Percentiles rank a stretch among this genome's conserved stretches.
Evolutionary conservation across 345 rosid species (phyloP).

Genomic region (Excoecaria agallocha): DNA sequence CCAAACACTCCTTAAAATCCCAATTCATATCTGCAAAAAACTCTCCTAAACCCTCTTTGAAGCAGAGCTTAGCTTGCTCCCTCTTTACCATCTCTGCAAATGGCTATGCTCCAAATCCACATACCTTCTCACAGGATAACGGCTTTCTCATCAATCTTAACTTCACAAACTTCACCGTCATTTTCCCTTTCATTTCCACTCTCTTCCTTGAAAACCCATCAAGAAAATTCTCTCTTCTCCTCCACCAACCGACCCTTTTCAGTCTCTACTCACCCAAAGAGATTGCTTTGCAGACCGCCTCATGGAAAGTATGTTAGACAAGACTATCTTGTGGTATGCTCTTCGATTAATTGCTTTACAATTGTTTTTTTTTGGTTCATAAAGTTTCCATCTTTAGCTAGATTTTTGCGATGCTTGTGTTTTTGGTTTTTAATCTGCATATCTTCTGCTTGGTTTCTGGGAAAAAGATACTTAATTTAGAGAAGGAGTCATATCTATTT

Average conservation of each 20-base stretch:
- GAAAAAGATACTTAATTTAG: neutral
- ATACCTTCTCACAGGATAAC: constrained; percentile 10
- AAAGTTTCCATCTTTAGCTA: neutral
- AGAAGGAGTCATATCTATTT: neutral
- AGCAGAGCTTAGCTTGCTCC: neutral
- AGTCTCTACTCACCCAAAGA: constrained; percentile 51
- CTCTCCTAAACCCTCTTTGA: constrained; percentile 9
- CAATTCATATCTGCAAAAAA: neutral
- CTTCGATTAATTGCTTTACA: neutral
- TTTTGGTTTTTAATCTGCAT: neutral
- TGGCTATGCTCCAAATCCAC: constrained; percentile 57
- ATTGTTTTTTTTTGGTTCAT: neutral
- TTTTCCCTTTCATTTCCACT: constrained; percentile 21
- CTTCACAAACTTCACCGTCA: constrained; percentile 11
- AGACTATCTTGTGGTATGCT: constrained; percentile 82
- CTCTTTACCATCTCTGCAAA: constrained; percentile 14
- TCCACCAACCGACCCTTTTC: constrained; percentile 31
- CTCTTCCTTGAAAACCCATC: constrained; percentile 34
- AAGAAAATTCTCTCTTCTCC: constrained; percentile 28
- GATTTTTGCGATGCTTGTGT: neutral
- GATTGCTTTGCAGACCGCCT: constrained; percentile 70
- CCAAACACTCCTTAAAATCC: constrained; percentile 9
- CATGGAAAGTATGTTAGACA: constrained; percentile 71
- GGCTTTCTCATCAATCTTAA: constrained; percentile 24
- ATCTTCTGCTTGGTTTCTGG: neutral